phyloP scores from a whole-genome alignment of 169 alveolate species.

The Plasmodium inui region DNA sequence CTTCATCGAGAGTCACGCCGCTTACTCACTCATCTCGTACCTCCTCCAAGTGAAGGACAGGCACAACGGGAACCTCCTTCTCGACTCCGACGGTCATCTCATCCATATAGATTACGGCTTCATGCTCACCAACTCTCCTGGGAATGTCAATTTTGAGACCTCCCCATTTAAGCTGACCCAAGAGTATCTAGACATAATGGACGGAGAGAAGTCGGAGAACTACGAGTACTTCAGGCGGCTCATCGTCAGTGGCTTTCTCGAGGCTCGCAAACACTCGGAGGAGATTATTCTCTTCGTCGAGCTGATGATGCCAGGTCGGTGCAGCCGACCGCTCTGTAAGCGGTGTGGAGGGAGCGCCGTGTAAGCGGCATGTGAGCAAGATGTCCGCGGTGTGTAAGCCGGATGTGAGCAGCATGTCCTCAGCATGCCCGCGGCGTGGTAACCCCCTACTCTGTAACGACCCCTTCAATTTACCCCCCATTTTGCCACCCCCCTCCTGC shows the following conservation, averaged over 20 bases:
- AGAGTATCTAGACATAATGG: slow-evolving; percentile 95
- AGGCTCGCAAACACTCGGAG: slow-evolving; percentile 91
- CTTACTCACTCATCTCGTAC: slow-evolving; percentile 94
- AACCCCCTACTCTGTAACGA: not conserved
- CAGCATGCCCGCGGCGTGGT: not conserved
- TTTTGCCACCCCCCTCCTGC: not conserved
- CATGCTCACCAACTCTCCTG: slow-evolving; percentile 96
- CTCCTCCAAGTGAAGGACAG: slow-evolving; percentile 96
- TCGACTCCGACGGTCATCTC: slow-evolving; percentile 95
- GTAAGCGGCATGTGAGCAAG: no score
- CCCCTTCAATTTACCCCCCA: not conserved
- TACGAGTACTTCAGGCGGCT: slow-evolving; percentile 91
- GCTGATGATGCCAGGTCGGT: slow-evolving; percentile 89
- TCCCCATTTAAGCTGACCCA: slow-evolving; percentile 97
- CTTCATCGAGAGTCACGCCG: slow-evolving; percentile 96
- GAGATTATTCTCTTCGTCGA: slow-evolving; percentile 90
- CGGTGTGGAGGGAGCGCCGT: no score
- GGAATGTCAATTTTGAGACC: slow-evolving; percentile 95
- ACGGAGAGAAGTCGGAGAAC: slow-evolving; percentile 93
- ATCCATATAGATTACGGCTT: slow-evolving; percentile 97
- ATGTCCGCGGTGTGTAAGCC: no score
- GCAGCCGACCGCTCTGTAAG: not conserved
- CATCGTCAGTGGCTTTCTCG: slow-evolving; percentile 89
- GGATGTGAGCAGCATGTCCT: not conserved
- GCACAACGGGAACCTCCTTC: slow-evolving; percentile 96